Base-by-base conservation (phyloP, 495 filamentous ascomycete genomes). In the Pyrenula aspistea region DNA sequence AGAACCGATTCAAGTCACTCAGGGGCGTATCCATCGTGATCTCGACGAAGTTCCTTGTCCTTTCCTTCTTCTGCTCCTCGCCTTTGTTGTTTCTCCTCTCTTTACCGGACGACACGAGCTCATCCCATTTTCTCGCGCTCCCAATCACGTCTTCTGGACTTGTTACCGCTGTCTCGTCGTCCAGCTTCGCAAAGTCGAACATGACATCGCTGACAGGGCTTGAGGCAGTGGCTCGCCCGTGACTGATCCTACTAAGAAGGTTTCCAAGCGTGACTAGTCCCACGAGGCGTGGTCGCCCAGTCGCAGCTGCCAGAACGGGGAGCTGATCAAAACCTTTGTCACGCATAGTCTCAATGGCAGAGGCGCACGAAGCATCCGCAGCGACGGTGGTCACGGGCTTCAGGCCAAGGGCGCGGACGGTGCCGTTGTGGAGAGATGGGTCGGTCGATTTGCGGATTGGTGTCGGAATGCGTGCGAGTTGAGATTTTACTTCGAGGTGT, bases 271-370 rank as follows among this genome's bases (percentile, higher is more conserved):
- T 98, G 15, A 96, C 84, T 1, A 98, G 82, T 22, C 93, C 93
- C 20, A 93, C 89, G 19, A 98, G 83, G 62, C 80, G 84, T 55
- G 77, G 75, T 56, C 77, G 80, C 12, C 78, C 72, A 10, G 82
- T 78, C 4, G 83, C 72, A 42, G 31, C 4, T 11, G 84, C 77
- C 2, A 95, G 83, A 3, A 98, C 91, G 21, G 93, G 93, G 24
- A 98, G 83, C 69, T 98, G 93, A 61, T 98, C 93, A 66, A 95
- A 98, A 36, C 89, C 87, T 69, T 89, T 92, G 57, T 97, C 94
- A 55, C 92, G 85, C 93, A 98, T 97, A 54, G 86, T 88, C 70
- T 97, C 94, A 56, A 96, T 88, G 49, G 93, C 93, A 53, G 88
- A 86, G 60, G 88, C 75, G 68, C 89, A 93, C 10, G 80, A 64